Evolutionary conservation across 2,329 filamentous ascomycete genomes (phyloP).

Genomic region (Juglanconis oblonga): DNA sequence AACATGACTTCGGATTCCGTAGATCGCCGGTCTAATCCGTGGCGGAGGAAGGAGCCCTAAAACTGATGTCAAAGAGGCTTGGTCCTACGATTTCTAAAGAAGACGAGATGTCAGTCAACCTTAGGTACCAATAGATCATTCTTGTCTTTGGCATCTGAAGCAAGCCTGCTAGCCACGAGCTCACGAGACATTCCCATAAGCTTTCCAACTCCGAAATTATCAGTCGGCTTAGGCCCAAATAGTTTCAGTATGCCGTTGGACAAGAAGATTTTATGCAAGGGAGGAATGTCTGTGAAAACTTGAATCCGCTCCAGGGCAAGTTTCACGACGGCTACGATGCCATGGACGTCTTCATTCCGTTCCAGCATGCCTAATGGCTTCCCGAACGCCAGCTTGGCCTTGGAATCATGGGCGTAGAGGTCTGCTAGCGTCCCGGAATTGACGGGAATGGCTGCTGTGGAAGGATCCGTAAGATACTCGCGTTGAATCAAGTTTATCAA

Average conservation of each 20-base stretch:
- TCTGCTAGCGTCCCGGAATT: constrained; percentile 20
- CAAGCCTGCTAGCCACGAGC: constrained; percentile 1
- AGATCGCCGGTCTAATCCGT: constrained; percentile 9
- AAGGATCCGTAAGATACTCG: constrained; percentile 3
- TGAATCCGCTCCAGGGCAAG: constrained; percentile 13
- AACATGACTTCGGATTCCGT: constrained; percentile 18
- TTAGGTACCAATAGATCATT: constrained; percentile 9
- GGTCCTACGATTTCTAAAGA: too few species aligned
- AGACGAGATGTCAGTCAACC: not conserved
- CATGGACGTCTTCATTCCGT: constrained; percentile 19
- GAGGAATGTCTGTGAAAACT: constrained; percentile 15
- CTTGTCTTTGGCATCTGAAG: constrained; percentile 10
- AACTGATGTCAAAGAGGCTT: not conserved
- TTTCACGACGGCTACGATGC: constrained; percentile 19
- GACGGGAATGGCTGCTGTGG: constrained; percentile 1
- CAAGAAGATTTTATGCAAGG: constrained; percentile 18
- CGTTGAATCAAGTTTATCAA: constrained; percentile 15
- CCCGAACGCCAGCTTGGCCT: constrained; percentile 15
- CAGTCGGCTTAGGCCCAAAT: constrained; percentile 17
- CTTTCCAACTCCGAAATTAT: constrained; percentile 15
- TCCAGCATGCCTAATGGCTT: constrained; percentile 19
- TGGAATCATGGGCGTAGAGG: constrained; percentile 14
- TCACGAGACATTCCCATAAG: constrained; percentile 17
- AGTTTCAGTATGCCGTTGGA: constrained; percentile 12
- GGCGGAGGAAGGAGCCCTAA: constrained; percentile 11